Evolutionary conservation across 164 flowering plant species (phyloP), one percentile per base, ranked within the genome.

Genomic region (Chimonanthus praecox): DNA sequence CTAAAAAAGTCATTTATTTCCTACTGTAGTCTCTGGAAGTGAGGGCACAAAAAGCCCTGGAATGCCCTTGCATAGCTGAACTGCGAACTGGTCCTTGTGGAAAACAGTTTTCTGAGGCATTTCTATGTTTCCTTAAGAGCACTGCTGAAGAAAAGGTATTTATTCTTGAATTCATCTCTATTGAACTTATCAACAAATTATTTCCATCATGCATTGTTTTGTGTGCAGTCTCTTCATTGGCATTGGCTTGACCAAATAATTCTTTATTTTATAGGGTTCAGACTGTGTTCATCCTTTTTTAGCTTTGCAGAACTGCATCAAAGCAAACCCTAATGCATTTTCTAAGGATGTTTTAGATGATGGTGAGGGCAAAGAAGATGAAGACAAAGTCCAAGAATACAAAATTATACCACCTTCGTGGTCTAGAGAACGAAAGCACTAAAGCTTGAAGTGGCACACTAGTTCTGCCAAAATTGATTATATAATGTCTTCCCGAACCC

Each of bases 51-150:
- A 92, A 87, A 81, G 97, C 97, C 48, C 75, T 94, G 66, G 92
- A 94, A 71, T 94, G 99, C 76, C 99, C 99, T 66, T 94, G 99
- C 75, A 78, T 94, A n/a, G 91, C 94, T 78, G 87, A 83, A 43
- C 78, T 94, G 79, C 85, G 90, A 58, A 88, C 65, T 70, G 97
- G 98, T 4, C 85, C 95, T 4, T 94, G 99, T 78, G 99, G 99
- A 6, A 73, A 66, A 73, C 88, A 83, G 73, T 94, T 94, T 74
- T 86, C 97, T 7, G 91, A 87, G 71, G 97, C 99, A 45, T 94
- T 94, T 73, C 73, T 88, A 46, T 92, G 99, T 80, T 94, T 90
- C 76, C 82, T 92, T 69, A 94, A 90, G 85, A 94, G 99, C 81
- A 90, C 92, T n/a, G 85, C 94, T 62, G 91, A 89, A 78, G 99